Conservation (phyloP, 208 protist genomes). For the Phytomonas sp. region DNA sequence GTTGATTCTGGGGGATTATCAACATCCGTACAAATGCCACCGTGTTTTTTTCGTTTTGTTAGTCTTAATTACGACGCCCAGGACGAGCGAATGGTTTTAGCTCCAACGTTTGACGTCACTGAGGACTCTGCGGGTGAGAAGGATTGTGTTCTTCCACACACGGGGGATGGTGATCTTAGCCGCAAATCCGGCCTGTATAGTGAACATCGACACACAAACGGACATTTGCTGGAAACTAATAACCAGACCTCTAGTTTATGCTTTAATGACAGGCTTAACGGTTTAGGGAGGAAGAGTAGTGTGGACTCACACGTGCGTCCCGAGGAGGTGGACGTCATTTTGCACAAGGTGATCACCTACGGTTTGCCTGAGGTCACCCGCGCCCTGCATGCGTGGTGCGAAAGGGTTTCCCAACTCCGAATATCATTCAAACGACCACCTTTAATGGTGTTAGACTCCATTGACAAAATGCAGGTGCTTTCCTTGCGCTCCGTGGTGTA, state of each 20-base stretch:
- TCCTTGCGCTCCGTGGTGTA: slow-evolving; percentile 38
- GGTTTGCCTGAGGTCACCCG: slow-evolving; percentile 23
- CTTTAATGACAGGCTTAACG: background rate
- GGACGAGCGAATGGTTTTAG: slow-evolving; percentile 28
- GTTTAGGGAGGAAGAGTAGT: background rate
- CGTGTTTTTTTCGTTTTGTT: slow-evolving; percentile 33
- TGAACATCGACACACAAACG: background rate
- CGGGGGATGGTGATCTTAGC: background rate
- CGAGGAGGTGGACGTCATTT: slow-evolving; percentile 47
- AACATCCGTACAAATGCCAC: background rate
- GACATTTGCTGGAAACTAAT: background rate
- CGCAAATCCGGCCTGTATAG: background rate
- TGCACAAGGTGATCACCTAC: slow-evolving; percentile 76
- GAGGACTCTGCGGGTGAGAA: slow-evolving; percentile 7
- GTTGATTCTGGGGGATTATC: background rate
- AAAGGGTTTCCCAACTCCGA: slow-evolving; percentile 13
- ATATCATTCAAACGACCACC: slow-evolving; percentile 15
- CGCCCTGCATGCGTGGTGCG: slow-evolving; percentile 44
- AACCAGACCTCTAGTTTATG: background rate
- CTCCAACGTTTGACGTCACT: background rate
- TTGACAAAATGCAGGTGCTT: slow-evolving; percentile 43
- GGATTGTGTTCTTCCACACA: background rate
- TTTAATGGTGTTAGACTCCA: slow-evolving; percentile 53
- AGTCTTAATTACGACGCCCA: slow-evolving; percentile 45
- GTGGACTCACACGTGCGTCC: background rate